Evolutionary conservation across 1,139 yeast genomes (phyloP).

Genomic region (Scheffersomyces illinoinensis): DNA sequence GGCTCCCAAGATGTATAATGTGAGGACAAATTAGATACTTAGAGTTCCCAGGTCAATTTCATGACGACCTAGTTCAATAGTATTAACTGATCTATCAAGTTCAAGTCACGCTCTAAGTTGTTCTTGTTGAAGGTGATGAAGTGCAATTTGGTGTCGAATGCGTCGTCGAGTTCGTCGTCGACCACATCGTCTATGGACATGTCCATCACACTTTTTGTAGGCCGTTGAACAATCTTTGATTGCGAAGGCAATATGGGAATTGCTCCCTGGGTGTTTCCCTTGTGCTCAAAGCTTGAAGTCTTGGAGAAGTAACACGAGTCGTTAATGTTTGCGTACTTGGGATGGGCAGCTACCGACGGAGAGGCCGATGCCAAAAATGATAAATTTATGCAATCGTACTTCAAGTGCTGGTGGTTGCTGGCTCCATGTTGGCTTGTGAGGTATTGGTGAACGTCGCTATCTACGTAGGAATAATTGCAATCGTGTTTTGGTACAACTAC

Average conservation of each 20-base stretch:
- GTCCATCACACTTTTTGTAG: neutral
- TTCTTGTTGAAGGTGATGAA: conserved; percentile 6
- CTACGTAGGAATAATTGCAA: neutral
- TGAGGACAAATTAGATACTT: neutral
- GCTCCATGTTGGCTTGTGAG: neutral
- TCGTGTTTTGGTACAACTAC: neutral
- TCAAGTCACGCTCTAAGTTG: conserved; percentile 22
- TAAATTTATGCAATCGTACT: conserved; percentile 29
- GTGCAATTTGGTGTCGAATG: neutral
- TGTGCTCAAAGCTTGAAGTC: neutral
- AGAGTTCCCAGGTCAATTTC: neutral
- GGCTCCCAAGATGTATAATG: neutral
- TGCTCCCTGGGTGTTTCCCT: neutral
- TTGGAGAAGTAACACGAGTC: neutral
- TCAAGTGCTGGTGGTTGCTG: conserved; percentile 8
- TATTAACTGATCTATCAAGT: conserved; percentile 23
- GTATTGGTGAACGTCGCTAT: neutral
- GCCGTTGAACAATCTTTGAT: neutral
- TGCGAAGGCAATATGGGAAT: conserved; percentile 11
- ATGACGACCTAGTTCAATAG: conserved; percentile 4
- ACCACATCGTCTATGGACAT: neutral
- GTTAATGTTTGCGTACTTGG: neutral
- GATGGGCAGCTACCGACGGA: neutral
- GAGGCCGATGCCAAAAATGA: conserved; percentile 15
- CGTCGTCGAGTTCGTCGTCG: conserved; percentile 7